A percentile compares a stretch with the other conserved stretches of the same genome.
Evolutionary conservation across 2,329 filamentous ascomycete species (phyloP).

Genomic region (Microthyrium microscopicum): DNA sequence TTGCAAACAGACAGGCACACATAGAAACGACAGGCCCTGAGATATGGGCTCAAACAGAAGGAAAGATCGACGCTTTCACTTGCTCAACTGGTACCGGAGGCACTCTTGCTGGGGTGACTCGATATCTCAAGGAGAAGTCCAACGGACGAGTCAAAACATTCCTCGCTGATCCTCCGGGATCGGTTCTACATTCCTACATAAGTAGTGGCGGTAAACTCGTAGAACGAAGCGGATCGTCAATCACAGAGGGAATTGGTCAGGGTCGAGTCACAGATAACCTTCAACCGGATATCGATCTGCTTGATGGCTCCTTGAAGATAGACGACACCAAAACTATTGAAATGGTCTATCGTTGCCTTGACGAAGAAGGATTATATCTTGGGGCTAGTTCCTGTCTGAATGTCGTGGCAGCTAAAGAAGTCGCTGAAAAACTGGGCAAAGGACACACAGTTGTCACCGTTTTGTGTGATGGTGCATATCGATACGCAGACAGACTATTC

Average conservation of each 20-base stretch:
- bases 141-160: constrained; percentile 68
- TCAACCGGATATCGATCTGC: constrained; percentile 60
- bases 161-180: constrained; percentile 86
- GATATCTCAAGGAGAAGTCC: constrained; percentile 73
- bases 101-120: constrained; percentile 74
- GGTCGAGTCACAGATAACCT: constrained; percentile 94
- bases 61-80: constrained; percentile 82
- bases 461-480: constrained; percentile 89
- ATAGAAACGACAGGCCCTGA: constrained; percentile 95
- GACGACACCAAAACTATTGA: constrained; percentile 87
- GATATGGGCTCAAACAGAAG: constrained; percentile 84
- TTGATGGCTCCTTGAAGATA: constrained; percentile 75
- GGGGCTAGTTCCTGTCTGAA: constrained; percentile 89
- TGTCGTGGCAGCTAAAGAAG: constrained; percentile 86
- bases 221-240: constrained; percentile 72
- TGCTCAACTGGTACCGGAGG: constrained; percentile 89
- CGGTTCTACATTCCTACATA: constrained; percentile 85
- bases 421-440: constrained; percentile 75
- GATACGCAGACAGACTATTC: constrained; percentile 89
- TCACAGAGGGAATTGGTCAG: constrained; percentile 96
- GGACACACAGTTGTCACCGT: constrained; percentile 88
- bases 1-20: constrained; percentile 81
- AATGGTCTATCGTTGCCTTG: constrained; percentile 93
- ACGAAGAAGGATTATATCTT: constrained; percentile 90
- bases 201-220: constrained; percentile 63